Evolutionary conservation across 257 asterid genomes (phyloP).

Genomic region (Fraxinus quadrangulata): DNA sequence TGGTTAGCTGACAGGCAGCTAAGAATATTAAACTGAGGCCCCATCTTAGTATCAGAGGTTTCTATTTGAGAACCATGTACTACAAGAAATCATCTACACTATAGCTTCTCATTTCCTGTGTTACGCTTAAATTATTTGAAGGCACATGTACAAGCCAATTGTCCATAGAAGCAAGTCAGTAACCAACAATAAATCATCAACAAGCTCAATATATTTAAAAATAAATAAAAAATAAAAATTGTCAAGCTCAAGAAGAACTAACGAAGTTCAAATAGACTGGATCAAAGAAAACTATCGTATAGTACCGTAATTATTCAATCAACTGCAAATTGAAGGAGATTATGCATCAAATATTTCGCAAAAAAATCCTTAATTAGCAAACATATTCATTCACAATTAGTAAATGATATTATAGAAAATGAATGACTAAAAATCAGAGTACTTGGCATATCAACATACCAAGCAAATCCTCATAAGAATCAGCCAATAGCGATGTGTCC

Average conservation of each 20-base stretch:
- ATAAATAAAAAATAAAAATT: background rate
- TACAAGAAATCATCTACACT: background rate
- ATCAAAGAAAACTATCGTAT: background rate
- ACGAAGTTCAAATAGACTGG: background rate
- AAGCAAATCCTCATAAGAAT: conserved; percentile 91
- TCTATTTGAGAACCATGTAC: background rate
- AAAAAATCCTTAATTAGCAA: conserved; percentile 14
- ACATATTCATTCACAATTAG: conserved; percentile 14
- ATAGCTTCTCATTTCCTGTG: background rate
- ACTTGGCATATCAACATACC: conserved; percentile 49
- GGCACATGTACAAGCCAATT: background rate
- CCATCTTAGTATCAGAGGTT: background rate
- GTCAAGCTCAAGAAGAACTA: background rate
- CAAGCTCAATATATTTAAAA: background rate
- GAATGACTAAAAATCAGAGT: conserved; percentile 17
- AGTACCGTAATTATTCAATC: background rate
- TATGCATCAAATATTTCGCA: conserved; percentile 19
- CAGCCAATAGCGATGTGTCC: conserved; percentile 74
- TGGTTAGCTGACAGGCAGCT: background rate
- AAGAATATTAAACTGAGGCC: background rate
- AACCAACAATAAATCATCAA: background rate
- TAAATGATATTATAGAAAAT: conserved; percentile 14
- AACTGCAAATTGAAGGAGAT: conserved; percentile 1
- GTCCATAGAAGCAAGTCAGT: background rate
- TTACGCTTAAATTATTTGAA: background rate